phyloP scores from a whole-genome alignment of 2,329 filamentous ascomycete species.

The Penicillium sp. region DNA sequence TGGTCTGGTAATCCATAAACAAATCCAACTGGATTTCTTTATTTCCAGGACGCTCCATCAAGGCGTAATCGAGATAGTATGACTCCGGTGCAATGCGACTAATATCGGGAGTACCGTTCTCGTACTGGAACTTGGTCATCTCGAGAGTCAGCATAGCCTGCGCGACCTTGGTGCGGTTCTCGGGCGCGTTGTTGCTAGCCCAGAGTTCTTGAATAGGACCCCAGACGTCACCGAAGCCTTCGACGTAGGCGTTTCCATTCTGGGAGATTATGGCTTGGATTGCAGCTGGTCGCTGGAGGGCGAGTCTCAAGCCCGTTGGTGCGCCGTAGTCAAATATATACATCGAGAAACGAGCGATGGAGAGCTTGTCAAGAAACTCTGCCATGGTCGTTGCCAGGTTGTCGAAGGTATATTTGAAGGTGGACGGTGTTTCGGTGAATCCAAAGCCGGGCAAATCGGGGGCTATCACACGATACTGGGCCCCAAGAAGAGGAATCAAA shows the following conservation, averaged over 20 bases:
- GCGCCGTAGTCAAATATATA: slow-evolving; percentile 66
- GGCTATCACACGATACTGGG: slow-evolving; percentile 49
- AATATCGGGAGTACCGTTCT: slow-evolving; percentile 38
- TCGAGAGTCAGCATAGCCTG: slow-evolving; percentile 38
- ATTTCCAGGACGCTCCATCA: slow-evolving; percentile 52
- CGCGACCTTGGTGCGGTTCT: slow-evolving; percentile 38
- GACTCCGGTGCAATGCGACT: slow-evolving; percentile 45
- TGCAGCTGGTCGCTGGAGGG: slow-evolving; percentile 48
- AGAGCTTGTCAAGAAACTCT: slow-evolving; percentile 51
- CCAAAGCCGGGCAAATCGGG: slow-evolving; percentile 62
- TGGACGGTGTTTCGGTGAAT: slow-evolving; percentile 51
- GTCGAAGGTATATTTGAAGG: slow-evolving; percentile 56
- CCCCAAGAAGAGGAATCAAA: slow-evolving; percentile 45
- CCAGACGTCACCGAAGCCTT: slow-evolving; percentile 57
- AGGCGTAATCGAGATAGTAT: slow-evolving; percentile 52
- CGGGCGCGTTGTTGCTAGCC: slow-evolving; percentile 36
- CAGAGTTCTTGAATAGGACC: slow-evolving; percentile 49
- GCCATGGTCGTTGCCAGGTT: slow-evolving; percentile 50
- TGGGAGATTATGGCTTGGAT: slow-evolving; percentile 57
- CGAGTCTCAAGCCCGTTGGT: slow-evolving; percentile 55
- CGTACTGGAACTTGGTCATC: slow-evolving; percentile 48
- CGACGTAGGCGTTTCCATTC: slow-evolving; percentile 61
- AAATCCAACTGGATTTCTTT: slow-evolving; percentile 57
- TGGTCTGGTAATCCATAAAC: slow-evolving; percentile 58
- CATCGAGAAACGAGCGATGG: slow-evolving; percentile 50